Evolutionary conservation across 805 yeast genomes (phyloP), one percentile per base, ranked within the genome.

Genomic region (Saccharomycopsis fibuligera): DNA sequence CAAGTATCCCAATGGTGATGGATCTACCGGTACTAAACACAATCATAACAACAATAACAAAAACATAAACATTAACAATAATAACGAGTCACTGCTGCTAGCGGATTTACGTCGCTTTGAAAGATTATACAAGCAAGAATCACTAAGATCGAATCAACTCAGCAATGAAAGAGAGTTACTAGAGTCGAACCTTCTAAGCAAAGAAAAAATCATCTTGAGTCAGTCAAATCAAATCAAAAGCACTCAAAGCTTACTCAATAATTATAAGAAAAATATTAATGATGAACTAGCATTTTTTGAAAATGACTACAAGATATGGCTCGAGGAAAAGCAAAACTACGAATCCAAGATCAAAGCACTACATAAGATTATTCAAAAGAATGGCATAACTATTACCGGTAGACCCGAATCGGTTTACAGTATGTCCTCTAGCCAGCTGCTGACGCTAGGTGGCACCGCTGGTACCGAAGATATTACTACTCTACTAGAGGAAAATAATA

Each of bases 271-370:
- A 31, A 44, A 46, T 12, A 35, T 50, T 5, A 36, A 39, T 22
- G 35, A 44, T 4, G 52, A 53, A 29, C 27, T 47, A 21, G 25
- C 19, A 5, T 38, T 33, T 25, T 47, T 43, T 39, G 51, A 53
- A 23, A 40, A 35, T 14, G 56, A 53, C 17, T 50, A 48, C 30
- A 19, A 33, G 9, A 31, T 22, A n/a, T 53, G 56, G 56, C n/a
- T 50, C 17, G 44, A 47, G n/a, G 51, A 53, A 30, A 53, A 53
- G 24, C 25, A 30, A 5, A 39, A 17, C 9, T 53, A 50, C 33
- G 54, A 53, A 33, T 8, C 39, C 6, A 47, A 40, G 40, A 49
- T 53, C n/a, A 27, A 29, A 22, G 30, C 14, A 10, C 35, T 46
- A 10, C 47, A 42, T 6, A 41, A 35, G 19, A 29, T 29, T 8